Conservation (phyloP, 257 asterid species). For the Dorcoceras hygrometricum region DNA sequence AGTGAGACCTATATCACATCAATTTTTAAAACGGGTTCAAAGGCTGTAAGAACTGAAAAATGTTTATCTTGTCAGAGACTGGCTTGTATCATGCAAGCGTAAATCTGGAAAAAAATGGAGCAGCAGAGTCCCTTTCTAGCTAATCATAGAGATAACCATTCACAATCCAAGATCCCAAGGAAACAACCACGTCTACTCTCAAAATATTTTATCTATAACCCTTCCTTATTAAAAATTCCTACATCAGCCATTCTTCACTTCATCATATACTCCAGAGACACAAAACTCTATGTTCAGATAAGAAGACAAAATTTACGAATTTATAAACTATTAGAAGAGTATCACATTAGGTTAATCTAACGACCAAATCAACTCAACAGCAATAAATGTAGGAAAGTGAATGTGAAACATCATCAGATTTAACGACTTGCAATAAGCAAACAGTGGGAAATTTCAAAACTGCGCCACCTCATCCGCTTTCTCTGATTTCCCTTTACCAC, state of each 20-base stretch:
- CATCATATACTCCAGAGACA: not conserved
- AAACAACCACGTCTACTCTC: too few relatives aligned
- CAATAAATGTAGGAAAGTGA: conserved; percentile 1
- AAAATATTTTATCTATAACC: too few relatives aligned
- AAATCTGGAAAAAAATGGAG: not conserved
- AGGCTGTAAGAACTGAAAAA: conserved; percentile 6
- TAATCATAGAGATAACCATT: not conserved
- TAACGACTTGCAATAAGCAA: not conserved
- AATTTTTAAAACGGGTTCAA: not conserved
- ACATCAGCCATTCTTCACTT: not conserved
- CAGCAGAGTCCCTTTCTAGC: not conserved
- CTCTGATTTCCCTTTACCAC: conserved; percentile 53
- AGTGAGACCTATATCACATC: not conserved
- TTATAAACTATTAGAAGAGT: not conserved
- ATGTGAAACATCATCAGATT: not conserved
- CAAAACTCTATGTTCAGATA: not conserved
- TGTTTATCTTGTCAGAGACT: not conserved
- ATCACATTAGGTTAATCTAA: not conserved
- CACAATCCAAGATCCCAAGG: not conserved
- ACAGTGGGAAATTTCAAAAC: conserved; percentile 10
- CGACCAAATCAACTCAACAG: not conserved
- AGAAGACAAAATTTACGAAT: not conserved
- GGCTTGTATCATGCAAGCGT: not conserved
- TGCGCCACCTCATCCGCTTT: conserved; percentile 51
- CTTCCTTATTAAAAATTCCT: not conserved